phyloP scores from a whole-genome alignment of 2,329 filamentous ascomycete genomes.

The Epicoccum sorghinum region DNA sequence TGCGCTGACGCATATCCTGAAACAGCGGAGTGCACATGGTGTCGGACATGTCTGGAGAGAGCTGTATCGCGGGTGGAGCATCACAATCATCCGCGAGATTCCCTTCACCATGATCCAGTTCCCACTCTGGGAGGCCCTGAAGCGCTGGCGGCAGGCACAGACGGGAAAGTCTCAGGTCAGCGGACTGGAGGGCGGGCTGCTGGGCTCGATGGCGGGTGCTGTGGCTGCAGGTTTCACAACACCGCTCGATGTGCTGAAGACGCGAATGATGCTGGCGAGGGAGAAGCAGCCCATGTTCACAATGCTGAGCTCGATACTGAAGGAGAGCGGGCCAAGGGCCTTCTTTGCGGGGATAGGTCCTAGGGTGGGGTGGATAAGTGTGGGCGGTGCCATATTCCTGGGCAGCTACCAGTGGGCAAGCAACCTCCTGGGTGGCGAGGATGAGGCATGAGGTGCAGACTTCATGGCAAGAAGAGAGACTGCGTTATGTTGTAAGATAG shows the following conservation, averaged over 20 bases:
- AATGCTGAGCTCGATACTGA: conserved; percentile 69
- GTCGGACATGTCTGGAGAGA: conserved; percentile 72
- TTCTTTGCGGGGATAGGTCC: conserved; percentile 82
- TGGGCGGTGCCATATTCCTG: conserved; percentile 91
- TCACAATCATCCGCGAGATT: conserved; percentile 94
- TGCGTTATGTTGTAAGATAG: neutral
- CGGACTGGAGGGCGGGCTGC: conserved; percentile 80
- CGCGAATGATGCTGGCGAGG: conserved; percentile 87
- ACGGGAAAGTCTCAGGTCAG: conserved; percentile 60
- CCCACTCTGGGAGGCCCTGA: conserved; percentile 93
- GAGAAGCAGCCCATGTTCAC: conserved; percentile 65
- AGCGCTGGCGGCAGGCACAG: conserved; percentile 66
- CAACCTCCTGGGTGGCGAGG: conserved; percentile 67
- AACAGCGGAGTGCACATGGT: conserved; percentile 48
- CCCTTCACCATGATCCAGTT: conserved; percentile 98
- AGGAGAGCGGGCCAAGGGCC: conserved; percentile 67
- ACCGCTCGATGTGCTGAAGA: conserved; percentile 95
- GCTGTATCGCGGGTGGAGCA: conserved; percentile 88
- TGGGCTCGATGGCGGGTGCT: conserved; percentile 82
- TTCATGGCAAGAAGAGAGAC: conserved; percentile 55
- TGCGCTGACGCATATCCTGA: conserved; percentile 72
- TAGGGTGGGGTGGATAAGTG: conserved; percentile 90
- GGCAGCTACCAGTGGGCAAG: conserved; percentile 90
- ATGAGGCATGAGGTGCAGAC: conserved; percentile 19
- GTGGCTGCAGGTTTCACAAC: conserved; percentile 89